Base-by-base conservation (phyloP, 1,284 basidiomycete genomes). In the Gomphus sp. region DNA sequence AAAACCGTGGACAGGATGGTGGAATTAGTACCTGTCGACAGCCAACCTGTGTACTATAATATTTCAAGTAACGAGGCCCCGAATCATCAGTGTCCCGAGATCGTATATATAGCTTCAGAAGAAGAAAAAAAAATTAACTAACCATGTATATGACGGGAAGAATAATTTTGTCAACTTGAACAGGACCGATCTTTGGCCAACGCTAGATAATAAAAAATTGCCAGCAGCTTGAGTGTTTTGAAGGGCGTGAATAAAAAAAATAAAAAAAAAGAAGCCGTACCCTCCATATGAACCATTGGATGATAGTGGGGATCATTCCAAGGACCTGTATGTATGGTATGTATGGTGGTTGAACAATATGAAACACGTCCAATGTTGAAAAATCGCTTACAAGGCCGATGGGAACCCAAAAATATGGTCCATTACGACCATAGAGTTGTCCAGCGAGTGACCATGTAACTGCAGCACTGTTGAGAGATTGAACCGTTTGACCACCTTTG, bases 381-480 rank as follows among this genome's bases (percentile, higher is more conserved):
- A 22, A 33, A 47, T 18, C 14, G 11, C 58, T 45, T 39, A 59
- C 56, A 60, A 83, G 66, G 49, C 74, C 71, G 66, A 82, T 68
- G 0, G 81, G 82, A 39, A 84, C 72, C 62, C 80, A 73, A 62
- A 78, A 75, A 64, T 84, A 84, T 3, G 77, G 78, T 0, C 80
- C 80, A 43, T 72, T 67, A 33, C 72, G 72, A 1, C 80, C 73
- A 64, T 82, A 86, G 22, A 86, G 70, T 57, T 80, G 66, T 61
- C 80, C 80, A 2, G 81, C 81, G 66, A 88, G 74, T 2, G 81
- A 71, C 85, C 85, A 85, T 63, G 87, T 67, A 31, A 88, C 74
- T 0, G 85, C 83, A 50, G 81, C 77, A 22, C 78, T 82, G 70
- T 87, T 87, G 64, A 76, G 71, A 47, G 70, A 73, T 64, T 82